phyloP scores from a whole-genome alignment of 345 rosid genomes.

The Citrus reticulata region DNA sequence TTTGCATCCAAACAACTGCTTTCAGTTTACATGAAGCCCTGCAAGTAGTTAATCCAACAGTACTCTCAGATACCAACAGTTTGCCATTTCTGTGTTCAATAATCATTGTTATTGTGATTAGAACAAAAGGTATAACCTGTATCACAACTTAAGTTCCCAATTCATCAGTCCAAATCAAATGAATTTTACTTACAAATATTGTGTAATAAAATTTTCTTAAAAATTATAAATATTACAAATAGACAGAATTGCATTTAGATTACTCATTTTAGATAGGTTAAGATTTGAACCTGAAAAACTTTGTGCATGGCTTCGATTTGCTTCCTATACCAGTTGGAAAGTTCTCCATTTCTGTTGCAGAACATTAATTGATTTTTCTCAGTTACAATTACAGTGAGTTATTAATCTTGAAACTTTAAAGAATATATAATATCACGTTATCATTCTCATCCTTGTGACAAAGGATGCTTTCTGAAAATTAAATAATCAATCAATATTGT shows the following conservation, averaged over 20 bases:
- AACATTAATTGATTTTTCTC: slow-evolving; percentile 64
- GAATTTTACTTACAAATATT: slow-evolving; percentile 28
- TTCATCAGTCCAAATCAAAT: slow-evolving; percentile 57
- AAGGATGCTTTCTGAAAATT: slow-evolving; percentile 3
- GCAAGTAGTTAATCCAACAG: slow-evolving; percentile 41
- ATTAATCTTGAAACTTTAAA: slow-evolving; percentile 29
- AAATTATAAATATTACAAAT: slow-evolving; percentile 29
- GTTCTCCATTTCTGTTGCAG: slow-evolving; percentile 82
- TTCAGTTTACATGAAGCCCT: slow-evolving; percentile 39
- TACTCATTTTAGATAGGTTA: slow-evolving; percentile 56
- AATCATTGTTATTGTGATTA: slow-evolving; percentile 47
- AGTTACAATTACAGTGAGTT: slow-evolving; percentile 47
- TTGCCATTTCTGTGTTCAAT: slow-evolving; percentile 50
- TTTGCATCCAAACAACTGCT: not conserved
- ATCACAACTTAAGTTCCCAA: slow-evolving; percentile 54
- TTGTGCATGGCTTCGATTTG: slow-evolving; percentile 98
- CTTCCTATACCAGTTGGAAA: slow-evolving; percentile 83
- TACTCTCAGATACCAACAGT: slow-evolving; percentile 38
- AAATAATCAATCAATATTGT: slow-evolving; percentile 9
- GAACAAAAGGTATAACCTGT: slow-evolving; percentile 52
- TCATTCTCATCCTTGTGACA: slow-evolving; percentile 3
- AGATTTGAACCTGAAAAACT: slow-evolving; percentile 94
- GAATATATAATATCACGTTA: slow-evolving; percentile 20
- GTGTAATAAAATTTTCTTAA: slow-evolving; percentile 21
- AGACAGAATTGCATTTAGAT: slow-evolving; percentile 42